These are phyloP conservation scores for Aurinia saxatilis DNA, from an alignment of 345 rosid species.

Conservation along the genomic window DNA sequence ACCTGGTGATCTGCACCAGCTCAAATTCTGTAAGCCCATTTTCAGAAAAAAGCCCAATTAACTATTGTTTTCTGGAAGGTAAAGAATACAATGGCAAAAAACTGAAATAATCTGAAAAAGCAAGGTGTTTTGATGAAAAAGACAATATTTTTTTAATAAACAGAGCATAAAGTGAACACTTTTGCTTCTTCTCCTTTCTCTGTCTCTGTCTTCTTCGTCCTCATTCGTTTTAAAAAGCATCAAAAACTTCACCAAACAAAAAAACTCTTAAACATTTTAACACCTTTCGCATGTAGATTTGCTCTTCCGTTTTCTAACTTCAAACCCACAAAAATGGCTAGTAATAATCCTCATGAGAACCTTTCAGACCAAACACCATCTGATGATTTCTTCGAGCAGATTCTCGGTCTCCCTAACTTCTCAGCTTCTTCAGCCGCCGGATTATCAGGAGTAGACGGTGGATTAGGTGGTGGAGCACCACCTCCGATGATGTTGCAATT, in stretches of 20 bases:
- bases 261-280: not conserved
- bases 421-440: constrained; percentile 47
- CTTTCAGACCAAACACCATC: constrained; percentile 35
- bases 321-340: constrained; percentile 56
- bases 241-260: constrained; percentile 1
- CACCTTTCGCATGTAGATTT: constrained; percentile 37
- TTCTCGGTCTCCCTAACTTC: constrained; percentile 70
- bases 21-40: too few species aligned
- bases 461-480: constrained; percentile 32
- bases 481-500: constrained; percentile 89
- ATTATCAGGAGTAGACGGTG: constrained; percentile 41
- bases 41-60: not conserved
- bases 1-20: too few species aligned
- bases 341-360: constrained; percentile 50
- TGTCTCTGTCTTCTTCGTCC: constrained; percentile 27
- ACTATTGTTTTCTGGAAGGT: not conserved
- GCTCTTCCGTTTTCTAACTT: not conserved
- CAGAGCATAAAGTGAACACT: constrained; percentile 31
- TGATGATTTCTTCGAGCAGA: constrained; percentile 93
- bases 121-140: constrained; percentile 8
- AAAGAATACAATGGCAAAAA: constrained; percentile 19
- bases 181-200: constrained; percentile 23
- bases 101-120: constrained; percentile 22
- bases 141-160: constrained; percentile 11
- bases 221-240: constrained; percentile 27